Evolutionary conservation across 306 rosid species (phyloP).

Genomic region (Cicer pinnatifidum): DNA sequence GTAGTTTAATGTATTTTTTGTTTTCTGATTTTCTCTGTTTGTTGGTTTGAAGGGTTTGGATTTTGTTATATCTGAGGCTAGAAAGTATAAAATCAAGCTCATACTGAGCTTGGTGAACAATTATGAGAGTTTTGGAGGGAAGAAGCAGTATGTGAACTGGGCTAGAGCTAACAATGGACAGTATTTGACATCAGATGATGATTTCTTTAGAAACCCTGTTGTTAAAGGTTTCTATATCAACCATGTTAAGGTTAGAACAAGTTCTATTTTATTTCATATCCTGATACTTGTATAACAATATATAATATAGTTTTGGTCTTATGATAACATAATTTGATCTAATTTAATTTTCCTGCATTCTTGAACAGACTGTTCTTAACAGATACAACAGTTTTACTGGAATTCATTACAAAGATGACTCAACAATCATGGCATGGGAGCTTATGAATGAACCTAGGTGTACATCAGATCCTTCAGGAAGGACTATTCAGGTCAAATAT

Average conservation of each 20-base stretch:
- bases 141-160: slow-evolving; percentile 96
- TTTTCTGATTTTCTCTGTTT: slow-evolving; percentile 33
- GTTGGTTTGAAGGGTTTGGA: slow-evolving; percentile 74
- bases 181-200: slow-evolving; percentile 80
- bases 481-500: slow-evolving; percentile 75
- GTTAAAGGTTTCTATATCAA: slow-evolving; percentile 79
- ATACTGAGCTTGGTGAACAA: slow-evolving; percentile 91
- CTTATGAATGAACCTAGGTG: slow-evolving; percentile 94
- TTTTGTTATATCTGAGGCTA: slow-evolving; percentile 83
- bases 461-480: slow-evolving; percentile 88
- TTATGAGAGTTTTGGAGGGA: slow-evolving; percentile 88
- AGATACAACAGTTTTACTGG: slow-evolving; percentile 76
- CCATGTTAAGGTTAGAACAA: slow-evolving; percentile 67
- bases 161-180: slow-evolving; percentile 78
- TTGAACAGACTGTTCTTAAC: slow-evolving; percentile 68
- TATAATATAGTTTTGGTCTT: not conserved
- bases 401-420: slow-evolving; percentile 77
- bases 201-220: slow-evolving; percentile 76
- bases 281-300: not conserved
- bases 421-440: slow-evolving; percentile 99
- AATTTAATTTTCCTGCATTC: slow-evolving; percentile 11
- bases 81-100: slow-evolving; percentile 80
- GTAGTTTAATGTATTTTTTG: not conserved
- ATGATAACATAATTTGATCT: slow-evolving; percentile 40
- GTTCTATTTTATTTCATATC: slow-evolving; percentile 1